Conservation (phyloP, 495 filamentous ascomycete genomes). For the Penicillium arizonense region DNA sequence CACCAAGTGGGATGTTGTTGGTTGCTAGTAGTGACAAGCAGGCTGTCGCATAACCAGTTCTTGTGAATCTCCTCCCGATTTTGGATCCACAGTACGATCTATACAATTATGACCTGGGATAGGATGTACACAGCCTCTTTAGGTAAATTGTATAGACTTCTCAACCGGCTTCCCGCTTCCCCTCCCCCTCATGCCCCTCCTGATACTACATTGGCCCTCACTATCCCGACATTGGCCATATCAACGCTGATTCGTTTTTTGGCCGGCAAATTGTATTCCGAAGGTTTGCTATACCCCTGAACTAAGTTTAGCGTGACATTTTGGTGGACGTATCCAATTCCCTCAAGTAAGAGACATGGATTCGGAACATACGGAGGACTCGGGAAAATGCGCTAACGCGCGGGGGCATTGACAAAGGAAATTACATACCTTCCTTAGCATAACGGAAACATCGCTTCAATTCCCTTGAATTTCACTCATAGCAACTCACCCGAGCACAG, state of each 20-base stretch:
- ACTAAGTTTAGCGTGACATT: background rate
- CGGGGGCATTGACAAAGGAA: background rate
- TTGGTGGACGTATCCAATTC: too few relatives aligned
- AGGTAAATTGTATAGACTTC: too few relatives aligned
- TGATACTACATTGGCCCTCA: background rate
- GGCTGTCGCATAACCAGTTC: background rate
- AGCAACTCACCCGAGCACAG: too few relatives aligned
- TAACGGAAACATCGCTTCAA: too few relatives aligned
- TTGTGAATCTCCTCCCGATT: background rate
- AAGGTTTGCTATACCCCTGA: background rate
- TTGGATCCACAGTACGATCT: background rate
- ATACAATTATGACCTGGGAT: background rate
- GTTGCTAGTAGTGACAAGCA: background rate
- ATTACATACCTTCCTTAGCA: too few relatives aligned
- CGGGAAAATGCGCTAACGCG: background rate
- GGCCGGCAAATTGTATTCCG: background rate
- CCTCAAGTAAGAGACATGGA: too few relatives aligned
- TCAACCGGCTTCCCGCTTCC: background rate
- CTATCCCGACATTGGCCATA: background rate
- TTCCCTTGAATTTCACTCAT: too few relatives aligned
- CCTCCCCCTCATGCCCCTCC: background rate
- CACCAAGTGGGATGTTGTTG: background rate
- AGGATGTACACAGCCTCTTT: too few relatives aligned
- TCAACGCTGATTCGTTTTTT: background rate
- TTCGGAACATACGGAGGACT: background rate